These are phyloP conservation scores for Xylaria palmicola DNA, from an alignment of 495 filamentous ascomycete genomes.

Conservation along the genomic window DNA sequence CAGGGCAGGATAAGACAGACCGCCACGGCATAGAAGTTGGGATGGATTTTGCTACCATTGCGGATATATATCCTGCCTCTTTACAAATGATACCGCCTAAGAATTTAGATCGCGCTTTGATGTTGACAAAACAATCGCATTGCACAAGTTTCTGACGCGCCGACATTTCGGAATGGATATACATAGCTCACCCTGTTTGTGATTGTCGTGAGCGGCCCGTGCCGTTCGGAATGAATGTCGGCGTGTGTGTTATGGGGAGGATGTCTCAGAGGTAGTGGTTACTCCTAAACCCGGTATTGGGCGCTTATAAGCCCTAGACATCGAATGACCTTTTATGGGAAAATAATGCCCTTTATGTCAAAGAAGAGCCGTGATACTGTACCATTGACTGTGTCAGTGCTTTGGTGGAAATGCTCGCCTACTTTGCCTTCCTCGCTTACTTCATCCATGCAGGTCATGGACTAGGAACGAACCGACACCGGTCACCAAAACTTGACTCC, in stretches of 20 bases:
- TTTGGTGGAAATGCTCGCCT: constrained; percentile 1
- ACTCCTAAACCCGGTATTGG: neutral
- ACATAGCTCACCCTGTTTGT: neutral
- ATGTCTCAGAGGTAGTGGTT: too few species aligned
- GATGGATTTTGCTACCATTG: neutral
- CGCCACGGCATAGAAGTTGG: neutral
- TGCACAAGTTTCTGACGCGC: neutral
- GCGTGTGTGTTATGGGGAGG: too few species aligned
- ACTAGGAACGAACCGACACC: neutral
- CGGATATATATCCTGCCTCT: neutral
- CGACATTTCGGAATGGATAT: neutral
- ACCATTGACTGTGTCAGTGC: too few species aligned
- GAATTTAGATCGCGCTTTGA: neutral
- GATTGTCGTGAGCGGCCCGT: neutral
- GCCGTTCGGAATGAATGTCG: neutral
- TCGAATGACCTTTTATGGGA: neutral
- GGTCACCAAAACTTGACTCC: neutral
- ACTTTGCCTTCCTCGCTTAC: neutral
- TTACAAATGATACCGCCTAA: neutral
- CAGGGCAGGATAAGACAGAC: neutral
- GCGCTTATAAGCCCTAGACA: neutral
- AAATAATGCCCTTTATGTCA: neutral
- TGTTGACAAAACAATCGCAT: neutral
- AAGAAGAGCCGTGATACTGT: neutral
- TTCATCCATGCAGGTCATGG: constrained; percentile 4